Conservation (phyloP, 2,329 filamentous ascomycete species). For the Apiospora sp. region DNA sequence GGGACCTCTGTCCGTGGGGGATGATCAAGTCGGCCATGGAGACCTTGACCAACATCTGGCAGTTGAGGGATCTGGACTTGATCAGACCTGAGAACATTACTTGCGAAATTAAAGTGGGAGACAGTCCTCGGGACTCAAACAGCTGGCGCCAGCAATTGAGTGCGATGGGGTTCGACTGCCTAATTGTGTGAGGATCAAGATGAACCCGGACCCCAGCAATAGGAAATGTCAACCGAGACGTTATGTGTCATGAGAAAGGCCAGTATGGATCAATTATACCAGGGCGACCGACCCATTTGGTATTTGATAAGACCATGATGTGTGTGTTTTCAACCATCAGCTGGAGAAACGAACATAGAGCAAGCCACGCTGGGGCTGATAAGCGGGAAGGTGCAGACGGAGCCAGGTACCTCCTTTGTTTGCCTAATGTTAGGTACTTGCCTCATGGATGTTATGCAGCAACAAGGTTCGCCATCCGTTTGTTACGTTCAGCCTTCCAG, state of each 20-base stretch:
- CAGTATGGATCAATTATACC: neutral
- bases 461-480: conserved; percentile 20
- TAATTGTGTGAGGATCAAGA: conserved; percentile 51
- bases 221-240: neutral
- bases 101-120: neutral
- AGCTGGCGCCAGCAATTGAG: conserved; percentile 53
- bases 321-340: neutral
- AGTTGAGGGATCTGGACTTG: conserved; percentile 47
- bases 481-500: neutral
- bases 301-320: no score
- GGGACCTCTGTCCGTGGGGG: conserved; percentile 56
- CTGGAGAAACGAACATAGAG: neutral
- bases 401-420: conserved; percentile 3
- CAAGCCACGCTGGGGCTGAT: conserved; percentile 20
- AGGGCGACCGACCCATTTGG: neutral
- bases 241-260: neutral
- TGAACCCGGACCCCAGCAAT: neutral
- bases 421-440: neutral
- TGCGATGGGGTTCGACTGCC: conserved; percentile 52
- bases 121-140: conserved; percentile 1
- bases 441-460: neutral
- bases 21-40: conserved; percentile 60
- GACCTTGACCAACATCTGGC: conserved; percentile 57
- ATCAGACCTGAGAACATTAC: conserved; percentile 28
- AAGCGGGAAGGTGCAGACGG: neutral